Conservation (phyloP, 805 yeast genomes). For the Starmerella bombi region DNA sequence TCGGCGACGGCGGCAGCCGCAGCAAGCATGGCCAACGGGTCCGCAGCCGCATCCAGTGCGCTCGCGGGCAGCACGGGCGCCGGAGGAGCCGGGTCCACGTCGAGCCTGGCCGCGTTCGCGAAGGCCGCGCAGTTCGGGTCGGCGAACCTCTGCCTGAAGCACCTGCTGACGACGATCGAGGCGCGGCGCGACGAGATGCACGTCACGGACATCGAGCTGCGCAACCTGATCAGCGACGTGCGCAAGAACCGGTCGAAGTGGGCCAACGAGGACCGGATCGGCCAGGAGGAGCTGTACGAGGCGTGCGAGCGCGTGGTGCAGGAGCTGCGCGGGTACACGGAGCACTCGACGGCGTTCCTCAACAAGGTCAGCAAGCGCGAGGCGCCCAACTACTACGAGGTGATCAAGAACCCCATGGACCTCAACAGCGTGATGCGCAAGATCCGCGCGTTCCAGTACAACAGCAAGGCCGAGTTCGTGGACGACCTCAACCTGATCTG, state of each 20-base stretch:
- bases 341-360: slow-evolving; percentile 89
- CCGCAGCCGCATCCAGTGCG: slow-evolving; percentile 4
- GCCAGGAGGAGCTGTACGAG: slow-evolving; percentile 95
- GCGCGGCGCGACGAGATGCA: slow-evolving; percentile 57
- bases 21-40: neutral
- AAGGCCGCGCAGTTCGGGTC: slow-evolving; percentile 47
- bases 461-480: slow-evolving; percentile 78
- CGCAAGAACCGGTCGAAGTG: slow-evolving; percentile 91
- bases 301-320: slow-evolving; percentile 92
- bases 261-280: slow-evolving; percentile 91
- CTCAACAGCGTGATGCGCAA: slow-evolving; percentile 87
- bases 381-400: slow-evolving; percentile 88
- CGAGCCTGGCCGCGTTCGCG: slow-evolving; percentile 8
- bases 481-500: slow-evolving; percentile 90
- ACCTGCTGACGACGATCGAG: slow-evolving; percentile 66
- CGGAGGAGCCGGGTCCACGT: neutral
- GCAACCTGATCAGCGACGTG: slow-evolving; percentile 79
- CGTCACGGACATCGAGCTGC: slow-evolving; percentile 68
- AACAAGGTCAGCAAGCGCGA: slow-evolving; percentile 95
- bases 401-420: slow-evolving; percentile 93
- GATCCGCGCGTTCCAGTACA: slow-evolving; percentile 66
- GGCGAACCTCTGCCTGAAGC: slow-evolving; percentile 64
- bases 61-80: slow-evolving; percentile 17
- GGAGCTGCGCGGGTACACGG: slow-evolving; percentile 83
- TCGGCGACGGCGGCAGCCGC: neutral